Conservation (phyloP, 2,329 filamentous ascomycete species). For the Penicillium sp. region DNA sequence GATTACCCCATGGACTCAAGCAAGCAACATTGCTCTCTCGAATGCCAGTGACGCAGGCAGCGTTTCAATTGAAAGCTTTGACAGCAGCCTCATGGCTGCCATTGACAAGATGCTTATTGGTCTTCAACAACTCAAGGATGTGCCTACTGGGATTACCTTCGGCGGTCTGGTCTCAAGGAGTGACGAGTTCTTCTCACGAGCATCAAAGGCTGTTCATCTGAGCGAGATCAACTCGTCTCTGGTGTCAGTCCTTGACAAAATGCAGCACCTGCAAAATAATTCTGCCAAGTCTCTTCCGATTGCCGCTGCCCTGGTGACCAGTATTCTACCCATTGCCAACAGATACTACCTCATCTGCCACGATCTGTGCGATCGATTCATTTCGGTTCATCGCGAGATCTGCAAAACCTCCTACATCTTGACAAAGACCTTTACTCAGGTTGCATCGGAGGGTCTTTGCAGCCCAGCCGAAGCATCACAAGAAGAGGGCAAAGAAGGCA, state of each 20-base stretch:
- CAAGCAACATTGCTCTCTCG: constrained; percentile 21
- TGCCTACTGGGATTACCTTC: constrained; percentile 58
- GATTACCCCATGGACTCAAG: constrained; percentile 59
- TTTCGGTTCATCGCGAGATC: constrained; percentile 62
- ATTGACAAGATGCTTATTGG: constrained; percentile 73
- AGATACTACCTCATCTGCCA: constrained; percentile 64
- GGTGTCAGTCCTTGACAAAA: constrained; percentile 41
- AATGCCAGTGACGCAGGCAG: constrained; percentile 12
- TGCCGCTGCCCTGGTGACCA: constrained; percentile 56
- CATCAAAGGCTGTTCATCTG: constrained; percentile 57
- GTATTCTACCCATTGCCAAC: constrained; percentile 64
- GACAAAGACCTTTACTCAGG: constrained; percentile 68
- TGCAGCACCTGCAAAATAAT: constrained; percentile 45
- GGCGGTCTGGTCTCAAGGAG: constrained; percentile 58
- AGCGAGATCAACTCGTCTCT: constrained; percentile 50
- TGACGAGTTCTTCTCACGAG: constrained; percentile 49
- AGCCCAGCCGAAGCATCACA: constrained; percentile 76
- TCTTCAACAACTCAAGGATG: constrained; percentile 60
- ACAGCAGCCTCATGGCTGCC: constrained; percentile 56
- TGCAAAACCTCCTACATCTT: constrained; percentile 72
- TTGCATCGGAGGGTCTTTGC: constrained; percentile 85
- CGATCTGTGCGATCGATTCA: constrained; percentile 54
- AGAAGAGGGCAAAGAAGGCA: constrained; percentile 64
- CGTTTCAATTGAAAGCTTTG: constrained; percentile 46
- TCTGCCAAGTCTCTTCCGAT: constrained; percentile 41